Evolutionary conservation across 2,329 filamentous ascomycete species (phyloP).

Genomic region (Teratosphaeria destructans): DNA sequence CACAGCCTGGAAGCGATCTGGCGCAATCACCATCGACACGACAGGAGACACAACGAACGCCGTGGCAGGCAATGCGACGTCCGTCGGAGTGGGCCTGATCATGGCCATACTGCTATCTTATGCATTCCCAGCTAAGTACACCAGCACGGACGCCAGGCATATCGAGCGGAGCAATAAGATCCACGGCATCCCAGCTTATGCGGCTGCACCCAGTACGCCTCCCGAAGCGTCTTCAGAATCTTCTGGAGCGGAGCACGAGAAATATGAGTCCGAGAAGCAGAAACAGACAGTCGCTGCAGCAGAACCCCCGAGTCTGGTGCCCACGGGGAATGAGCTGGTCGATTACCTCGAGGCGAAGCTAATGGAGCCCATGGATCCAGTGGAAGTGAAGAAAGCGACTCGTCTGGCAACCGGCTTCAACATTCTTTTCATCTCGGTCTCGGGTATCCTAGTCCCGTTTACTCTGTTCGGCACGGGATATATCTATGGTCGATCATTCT

Average conservation of each 20-base stretch:
- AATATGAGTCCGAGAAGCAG: not conserved
- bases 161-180: conserved; percentile 30
- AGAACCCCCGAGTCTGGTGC: conserved; percentile 15
- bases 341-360: conserved; percentile 32
- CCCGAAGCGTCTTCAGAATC: not conserved
- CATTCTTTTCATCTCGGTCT: conserved; percentile 30
- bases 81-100: conserved; percentile 13
- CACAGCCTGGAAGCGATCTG: conserved; percentile 25
- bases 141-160: conserved; percentile 29
- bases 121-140: conserved; percentile 26
- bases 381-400: conserved; percentile 26
- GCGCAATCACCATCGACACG: conserved; percentile 29
- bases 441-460: conserved; percentile 26
- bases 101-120: conserved; percentile 33
- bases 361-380: conserved; percentile 34
- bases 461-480: conserved; percentile 32
- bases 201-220: not conserved
- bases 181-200: conserved; percentile 16
- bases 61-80: conserved; percentile 26
- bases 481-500: conserved; percentile 31
- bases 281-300: conserved; percentile 11
- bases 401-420: conserved; percentile 30
- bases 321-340: conserved; percentile 32
- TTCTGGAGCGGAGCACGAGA: not conserved
- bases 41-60: conserved; percentile 29